Evolutionary conservation across 306 rosid species (phyloP).

Genomic region (Calophaca sinica): DNA sequence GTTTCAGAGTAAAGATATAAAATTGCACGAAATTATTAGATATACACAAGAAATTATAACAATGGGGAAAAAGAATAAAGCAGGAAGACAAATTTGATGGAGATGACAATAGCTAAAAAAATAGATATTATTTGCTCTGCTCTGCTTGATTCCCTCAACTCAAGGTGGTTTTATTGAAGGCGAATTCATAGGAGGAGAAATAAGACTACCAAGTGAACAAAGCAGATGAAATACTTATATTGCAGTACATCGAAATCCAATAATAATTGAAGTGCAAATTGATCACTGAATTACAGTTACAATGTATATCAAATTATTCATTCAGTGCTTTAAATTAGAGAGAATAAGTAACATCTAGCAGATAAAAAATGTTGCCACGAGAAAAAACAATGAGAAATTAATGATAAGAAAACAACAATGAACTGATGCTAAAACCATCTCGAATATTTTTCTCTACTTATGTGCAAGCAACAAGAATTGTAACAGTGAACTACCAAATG

Average conservation of each 20-base stretch:
- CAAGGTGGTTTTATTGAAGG: conserved; percentile 10
- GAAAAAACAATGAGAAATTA: background rate
- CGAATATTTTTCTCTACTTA: background rate
- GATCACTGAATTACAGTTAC: conserved; percentile 2
- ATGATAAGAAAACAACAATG: conserved; percentile 9
- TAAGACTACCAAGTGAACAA: conserved; percentile 4
- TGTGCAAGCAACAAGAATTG: conserved; percentile 18
- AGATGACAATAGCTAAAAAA: conserved; percentile 23
- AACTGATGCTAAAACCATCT: conserved; percentile 11
- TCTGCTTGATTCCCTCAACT: conserved; percentile 16
- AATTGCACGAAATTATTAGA: conserved; percentile 28
- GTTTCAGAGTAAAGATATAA: conserved; percentile 21
- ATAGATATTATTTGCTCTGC: background rate
- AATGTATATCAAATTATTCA: conserved; percentile 27
- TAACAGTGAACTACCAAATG: background rate
- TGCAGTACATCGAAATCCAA: conserved; percentile 7
- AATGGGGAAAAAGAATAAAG: background rate
- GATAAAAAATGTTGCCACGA: background rate
- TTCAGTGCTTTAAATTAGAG: conserved; percentile 2
- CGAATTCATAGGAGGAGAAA: conserved; percentile 19
- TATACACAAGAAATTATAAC: conserved; percentile 3
- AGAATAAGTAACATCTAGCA: conserved; percentile 24
- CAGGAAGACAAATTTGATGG: conserved; percentile 28
- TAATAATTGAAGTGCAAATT: conserved; percentile 3
- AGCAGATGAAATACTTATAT: background rate